phyloP scores from a whole-genome alignment of 352 stramenopile genomes.

The Phytophthora hibernalis region DNA sequence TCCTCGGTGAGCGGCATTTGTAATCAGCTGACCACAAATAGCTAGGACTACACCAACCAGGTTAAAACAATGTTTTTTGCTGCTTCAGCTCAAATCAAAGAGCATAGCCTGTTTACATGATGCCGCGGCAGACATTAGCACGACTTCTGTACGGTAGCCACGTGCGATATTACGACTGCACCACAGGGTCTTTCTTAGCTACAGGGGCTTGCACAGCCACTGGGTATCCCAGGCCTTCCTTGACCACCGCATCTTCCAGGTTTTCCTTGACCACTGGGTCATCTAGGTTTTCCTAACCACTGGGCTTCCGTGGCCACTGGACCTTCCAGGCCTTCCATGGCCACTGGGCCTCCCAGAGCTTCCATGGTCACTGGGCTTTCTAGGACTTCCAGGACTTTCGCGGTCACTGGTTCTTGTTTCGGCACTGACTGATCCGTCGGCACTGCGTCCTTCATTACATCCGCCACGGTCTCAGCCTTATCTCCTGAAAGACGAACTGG shows the following conservation, averaged over 20 bases:
- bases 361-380: neutral
- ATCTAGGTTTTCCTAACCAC: too few species aligned
- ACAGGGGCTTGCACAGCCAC: conserved; percentile 2
- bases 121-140: conserved; percentile 4
- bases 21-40: too few species aligned
- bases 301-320: neutral
- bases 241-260: too few species aligned
- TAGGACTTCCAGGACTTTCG: neutral
- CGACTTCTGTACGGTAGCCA: too few species aligned
- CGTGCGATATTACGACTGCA: conserved; percentile 14
- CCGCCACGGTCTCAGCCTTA: neutral
- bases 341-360: neutral
- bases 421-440: too few species aligned
- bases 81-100: conserved; percentile 25
- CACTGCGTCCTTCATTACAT: neutral
- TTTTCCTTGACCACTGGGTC: too few species aligned
- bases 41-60: neutral
- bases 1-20: neutral
- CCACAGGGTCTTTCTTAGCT: neutral
- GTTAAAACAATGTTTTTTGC: conserved; percentile 18
- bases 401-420: neutral
- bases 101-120: conserved; percentile 21
- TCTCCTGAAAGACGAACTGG: conserved; percentile 14
- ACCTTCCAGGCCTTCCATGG: neutral
- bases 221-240: too few species aligned